Percentiles rank a stretch among this genome's conserved stretches.
These are phyloP conservation scores for Fusarium multiceps DNA, from an alignment of 2,329 filamentous ascomycete genomes.

Conservation along the genomic window DNA sequence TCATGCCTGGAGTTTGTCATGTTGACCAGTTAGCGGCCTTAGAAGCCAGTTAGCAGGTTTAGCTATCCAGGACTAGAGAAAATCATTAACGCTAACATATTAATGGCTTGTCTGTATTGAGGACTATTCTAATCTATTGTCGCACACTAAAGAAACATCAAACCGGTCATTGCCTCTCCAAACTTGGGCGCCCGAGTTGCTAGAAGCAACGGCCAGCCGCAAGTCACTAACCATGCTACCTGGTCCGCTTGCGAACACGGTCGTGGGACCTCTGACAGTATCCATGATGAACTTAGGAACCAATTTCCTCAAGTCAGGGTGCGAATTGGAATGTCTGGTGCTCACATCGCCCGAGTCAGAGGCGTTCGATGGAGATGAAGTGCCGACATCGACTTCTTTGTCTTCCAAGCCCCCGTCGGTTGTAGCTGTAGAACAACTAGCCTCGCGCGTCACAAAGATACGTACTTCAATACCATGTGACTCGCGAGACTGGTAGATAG, in stretches of 20 bases:
- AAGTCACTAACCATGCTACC: slow-evolving; percentile 1
- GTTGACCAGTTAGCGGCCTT: no score
- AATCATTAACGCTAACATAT: no score
- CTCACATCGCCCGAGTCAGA: neutral
- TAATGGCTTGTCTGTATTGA: no score
- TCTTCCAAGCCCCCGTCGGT: rapidly evolving
- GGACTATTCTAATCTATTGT: slow-evolving; percentile 1
- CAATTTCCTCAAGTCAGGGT: neutral
- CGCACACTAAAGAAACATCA: neutral
- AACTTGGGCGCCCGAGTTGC: neutral
- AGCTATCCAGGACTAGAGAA: no score
- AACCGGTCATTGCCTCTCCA: neutral
- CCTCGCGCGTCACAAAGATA: neutral
- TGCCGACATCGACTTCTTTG: neutral
- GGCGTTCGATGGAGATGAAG: rapidly evolving
- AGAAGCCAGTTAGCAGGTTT: no score
- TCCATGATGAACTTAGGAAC: neutral
- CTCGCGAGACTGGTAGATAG: neutral
- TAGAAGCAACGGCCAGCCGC: neutral
- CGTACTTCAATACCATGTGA: neutral
- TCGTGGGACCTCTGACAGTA: neutral
- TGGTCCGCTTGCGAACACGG: neutral
- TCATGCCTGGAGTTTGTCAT: no score
- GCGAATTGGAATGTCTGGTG: rapidly evolving
- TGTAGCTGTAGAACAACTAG: rapidly evolving